These are phyloP conservation scores for Camelina sativa DNA, from an alignment of 345 rosid genomes.

Conservation along the genomic window DNA sequence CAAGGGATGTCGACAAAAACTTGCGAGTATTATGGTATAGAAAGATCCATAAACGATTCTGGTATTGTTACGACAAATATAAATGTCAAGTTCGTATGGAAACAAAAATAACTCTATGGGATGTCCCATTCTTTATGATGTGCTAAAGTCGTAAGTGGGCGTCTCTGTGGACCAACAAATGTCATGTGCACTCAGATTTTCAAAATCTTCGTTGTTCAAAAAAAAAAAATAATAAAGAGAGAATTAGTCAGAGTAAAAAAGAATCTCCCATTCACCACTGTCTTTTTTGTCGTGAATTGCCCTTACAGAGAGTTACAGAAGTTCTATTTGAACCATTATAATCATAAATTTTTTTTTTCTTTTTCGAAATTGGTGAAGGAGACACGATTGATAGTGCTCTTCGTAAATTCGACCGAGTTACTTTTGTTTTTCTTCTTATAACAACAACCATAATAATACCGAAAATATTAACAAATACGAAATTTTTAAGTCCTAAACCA, in stretches of 20 bases:
- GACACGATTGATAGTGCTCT: constrained; percentile 16
- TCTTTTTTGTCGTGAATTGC: constrained; percentile 31
- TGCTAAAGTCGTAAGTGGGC: constrained; percentile 42
- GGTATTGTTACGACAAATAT: constrained; percentile 27
- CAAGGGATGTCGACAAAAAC: constrained; percentile 4
- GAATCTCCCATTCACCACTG: constrained; percentile 8
- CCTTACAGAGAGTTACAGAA: constrained; percentile 5
- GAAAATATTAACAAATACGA: constrained; percentile 22
- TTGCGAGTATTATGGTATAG: constrained; percentile 1
- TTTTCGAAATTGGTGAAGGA: constrained; percentile 23
- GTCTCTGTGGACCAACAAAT: constrained; percentile 37
- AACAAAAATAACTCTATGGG: constrained; percentile 34
- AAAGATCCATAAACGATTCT: constrained; percentile 25
- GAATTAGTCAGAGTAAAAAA: constrained; percentile 22
- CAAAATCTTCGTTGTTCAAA: constrained; percentile 7
- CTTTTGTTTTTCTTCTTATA: neutral
- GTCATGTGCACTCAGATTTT: constrained; percentile 44
- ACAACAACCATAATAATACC: constrained; percentile 12
- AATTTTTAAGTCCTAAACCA: constrained; percentile 6
- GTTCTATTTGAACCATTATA: constrained; percentile 17
- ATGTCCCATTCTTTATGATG: constrained; percentile 36
- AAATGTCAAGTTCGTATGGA: constrained; percentile 19
- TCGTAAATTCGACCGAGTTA: neutral
- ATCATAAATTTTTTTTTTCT: neutral
- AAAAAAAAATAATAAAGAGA: neutral